A percentile compares a stretch with the other conserved stretches of the same genome.
Conservation (phyloP, 208 protist species). For the Acanthamoeba royreba region DNA sequence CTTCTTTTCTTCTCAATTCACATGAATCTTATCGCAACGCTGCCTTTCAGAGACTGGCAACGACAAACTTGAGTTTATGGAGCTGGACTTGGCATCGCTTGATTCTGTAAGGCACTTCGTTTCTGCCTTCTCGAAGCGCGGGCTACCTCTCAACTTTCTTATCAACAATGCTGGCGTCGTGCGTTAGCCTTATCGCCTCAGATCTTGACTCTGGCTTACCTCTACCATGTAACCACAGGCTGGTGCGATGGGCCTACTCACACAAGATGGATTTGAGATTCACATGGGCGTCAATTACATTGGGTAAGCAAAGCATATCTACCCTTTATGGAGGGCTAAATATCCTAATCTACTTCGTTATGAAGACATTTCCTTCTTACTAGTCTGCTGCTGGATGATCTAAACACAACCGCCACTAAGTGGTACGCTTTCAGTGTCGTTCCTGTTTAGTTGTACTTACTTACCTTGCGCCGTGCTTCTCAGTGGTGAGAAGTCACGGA, state of each 20-base stretch:
- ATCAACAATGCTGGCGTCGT: constrained; percentile 31
- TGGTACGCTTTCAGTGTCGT: background rate
- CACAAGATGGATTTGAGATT: constrained; percentile 18
- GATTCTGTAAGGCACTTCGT: background rate
- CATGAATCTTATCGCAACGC: background rate
- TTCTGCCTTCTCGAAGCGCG: background rate
- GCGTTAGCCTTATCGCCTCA: background rate
- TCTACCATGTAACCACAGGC: background rate
- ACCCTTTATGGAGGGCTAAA: background rate
- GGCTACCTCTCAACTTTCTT: constrained; percentile 11
- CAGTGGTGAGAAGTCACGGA: background rate
- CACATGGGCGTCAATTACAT: constrained; percentile 21
- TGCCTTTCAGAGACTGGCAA: background rate
- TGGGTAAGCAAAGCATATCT: background rate
- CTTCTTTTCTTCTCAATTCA: background rate
- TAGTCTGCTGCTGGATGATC: background rate
- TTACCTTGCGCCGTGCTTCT: background rate
- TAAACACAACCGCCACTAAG: background rate
- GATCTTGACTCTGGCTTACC: background rate
- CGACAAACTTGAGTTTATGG: background rate
- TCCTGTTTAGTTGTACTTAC: no score
- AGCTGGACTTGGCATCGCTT: constrained; percentile 28
- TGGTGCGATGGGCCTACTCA: background rate
- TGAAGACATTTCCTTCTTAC: background rate
- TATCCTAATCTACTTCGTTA: background rate